Base-by-base conservation (phyloP, 2,329 filamentous ascomycete genomes). In the Lecanosticta acicola region DNA sequence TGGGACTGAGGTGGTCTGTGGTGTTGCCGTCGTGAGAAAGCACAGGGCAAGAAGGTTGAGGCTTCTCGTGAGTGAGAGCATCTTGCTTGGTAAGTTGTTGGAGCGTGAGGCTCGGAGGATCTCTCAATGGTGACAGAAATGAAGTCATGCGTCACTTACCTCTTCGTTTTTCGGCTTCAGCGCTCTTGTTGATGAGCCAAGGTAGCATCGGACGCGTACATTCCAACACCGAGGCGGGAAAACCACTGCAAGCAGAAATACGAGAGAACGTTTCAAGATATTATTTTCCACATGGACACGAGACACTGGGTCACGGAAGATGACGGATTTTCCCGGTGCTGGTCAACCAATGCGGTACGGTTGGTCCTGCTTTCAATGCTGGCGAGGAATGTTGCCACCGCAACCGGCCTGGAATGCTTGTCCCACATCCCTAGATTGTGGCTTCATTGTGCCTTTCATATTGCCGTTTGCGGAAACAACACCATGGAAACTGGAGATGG, bases 141-240 rank as follows among this genome's bases (percentile, higher is more conserved):
- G 24, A 29, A 11, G 11, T 7, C 5, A 29, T 29, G 24, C 24
- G 24, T 29, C 11, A 29, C 24, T 29, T 29, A 29, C 24, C 7
- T 11, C 11, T 29, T n/a, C n/a, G n/a, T n/a, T n/a, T n/a, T n/a
- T n/a, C n/a, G n/a, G n/a, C n/a, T n/a, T n/a, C n/a, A n/a, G n/a
- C n/a, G n/a, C n/a, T n/a, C n/a, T n/a, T n/a, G n/a, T n/a, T n/a
- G n/a, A n/a, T n/a, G n/a, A n/a, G n/a, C n/a, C n/a, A n/a, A n/a
- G n/a, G n/a, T n/a, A n/a, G n/a, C n/a, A n/a, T n/a, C n/a, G n/a
- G n/a, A n/a, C n/a, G n/a, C n/a, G 39, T 41, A 47, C 39, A 47
- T 47, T 47, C 45, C 45, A 47, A 14, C 29, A 24, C 37, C 33
- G 26, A 21, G 26, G n/a, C n/a, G n/a, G n/a, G n/a, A n/a, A n/a